phyloP scores from a whole-genome alignment of 2,329 filamentous ascomycete species.

The Bimuria novae-zelandiae region DNA sequence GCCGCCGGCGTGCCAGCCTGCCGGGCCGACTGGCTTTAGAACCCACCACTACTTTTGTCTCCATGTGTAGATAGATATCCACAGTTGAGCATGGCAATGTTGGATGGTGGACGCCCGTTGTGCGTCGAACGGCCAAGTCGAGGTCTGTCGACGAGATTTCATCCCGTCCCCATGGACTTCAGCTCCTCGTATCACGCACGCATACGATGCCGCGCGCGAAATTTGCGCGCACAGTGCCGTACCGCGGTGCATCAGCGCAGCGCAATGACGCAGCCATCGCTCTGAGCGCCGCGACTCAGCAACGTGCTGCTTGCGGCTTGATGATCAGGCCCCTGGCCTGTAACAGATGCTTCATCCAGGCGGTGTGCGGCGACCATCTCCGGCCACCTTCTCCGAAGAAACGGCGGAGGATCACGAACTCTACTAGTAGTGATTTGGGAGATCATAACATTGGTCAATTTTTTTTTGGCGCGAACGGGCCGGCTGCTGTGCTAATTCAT shows the following conservation, averaged over 20 bases:
- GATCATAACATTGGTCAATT: constrained; percentile 2
- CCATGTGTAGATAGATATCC: background rate
- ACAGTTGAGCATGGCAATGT: background rate
- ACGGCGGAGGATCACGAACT: constrained; percentile 13
- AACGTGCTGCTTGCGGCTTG: constrained; percentile 21
- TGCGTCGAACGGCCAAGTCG: background rate
- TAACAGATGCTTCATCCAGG: constrained; percentile 24
- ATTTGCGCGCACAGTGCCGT: constrained; percentile 6
- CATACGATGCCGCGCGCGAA: constrained; percentile 4
- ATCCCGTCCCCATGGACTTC: too few relatives aligned
- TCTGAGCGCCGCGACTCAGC: constrained; percentile 5
- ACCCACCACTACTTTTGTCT: constrained; percentile 8
- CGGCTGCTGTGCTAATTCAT: background rate
- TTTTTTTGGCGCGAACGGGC: background rate
- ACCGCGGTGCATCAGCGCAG: constrained; percentile 10
- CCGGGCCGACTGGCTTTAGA: constrained; percentile 15
- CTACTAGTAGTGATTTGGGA: background rate
- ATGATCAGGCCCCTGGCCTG: constrained; percentile 22
- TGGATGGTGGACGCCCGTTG: background rate
- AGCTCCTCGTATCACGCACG: background rate
- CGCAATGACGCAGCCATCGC: constrained; percentile 29
- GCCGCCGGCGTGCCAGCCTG: constrained; percentile 16
- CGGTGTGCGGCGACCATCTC: constrained; percentile 30
- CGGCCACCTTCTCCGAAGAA: constrained; percentile 15
- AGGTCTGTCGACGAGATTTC: too few relatives aligned